These are phyloP conservation scores for Trichosporon asahii DNA, from an alignment of 1,284 basidiomycete species.

Conservation along the genomic window DNA sequence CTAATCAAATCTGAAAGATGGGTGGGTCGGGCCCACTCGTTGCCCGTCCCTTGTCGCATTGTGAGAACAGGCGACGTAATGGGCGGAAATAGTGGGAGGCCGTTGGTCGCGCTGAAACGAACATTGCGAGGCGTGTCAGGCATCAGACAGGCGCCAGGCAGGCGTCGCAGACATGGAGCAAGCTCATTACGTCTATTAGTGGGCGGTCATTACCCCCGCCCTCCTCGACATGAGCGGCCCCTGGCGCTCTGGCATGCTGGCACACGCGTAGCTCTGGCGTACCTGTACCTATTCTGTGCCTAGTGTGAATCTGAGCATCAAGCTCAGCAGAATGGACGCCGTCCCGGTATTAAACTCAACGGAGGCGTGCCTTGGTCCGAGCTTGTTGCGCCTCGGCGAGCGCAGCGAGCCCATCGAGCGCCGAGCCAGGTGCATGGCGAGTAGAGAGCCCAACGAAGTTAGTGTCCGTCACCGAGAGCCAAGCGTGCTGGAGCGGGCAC, in stretches of 20 bases:
- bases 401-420: too few species aligned
- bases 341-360: slow-evolving; percentile 4
- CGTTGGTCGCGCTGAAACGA: background rate
- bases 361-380: background rate
- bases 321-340: background rate
- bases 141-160: too few species aligned
- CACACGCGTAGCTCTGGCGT: background rate
- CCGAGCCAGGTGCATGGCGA: too few species aligned
- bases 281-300: background rate
- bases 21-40: background rate
- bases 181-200: background rate
- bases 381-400: background rate
- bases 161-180: background rate
- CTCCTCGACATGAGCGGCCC: background rate
- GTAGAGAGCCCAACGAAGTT: too few species aligned
- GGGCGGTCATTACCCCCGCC: too few species aligned
- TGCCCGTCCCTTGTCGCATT: background rate
- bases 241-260: background rate
- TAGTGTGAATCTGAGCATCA: background rate
- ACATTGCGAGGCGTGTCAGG: background rate
- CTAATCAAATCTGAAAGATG: background rate
- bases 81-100: background rate
- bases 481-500: background rate
- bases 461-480: too few species aligned
- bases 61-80: slow-evolving; percentile 3